These are phyloP conservation scores for Puccinellia tenuiflora DNA, from an alignment of 176 grass and related monocot species.

Conservation along the genomic window DNA sequence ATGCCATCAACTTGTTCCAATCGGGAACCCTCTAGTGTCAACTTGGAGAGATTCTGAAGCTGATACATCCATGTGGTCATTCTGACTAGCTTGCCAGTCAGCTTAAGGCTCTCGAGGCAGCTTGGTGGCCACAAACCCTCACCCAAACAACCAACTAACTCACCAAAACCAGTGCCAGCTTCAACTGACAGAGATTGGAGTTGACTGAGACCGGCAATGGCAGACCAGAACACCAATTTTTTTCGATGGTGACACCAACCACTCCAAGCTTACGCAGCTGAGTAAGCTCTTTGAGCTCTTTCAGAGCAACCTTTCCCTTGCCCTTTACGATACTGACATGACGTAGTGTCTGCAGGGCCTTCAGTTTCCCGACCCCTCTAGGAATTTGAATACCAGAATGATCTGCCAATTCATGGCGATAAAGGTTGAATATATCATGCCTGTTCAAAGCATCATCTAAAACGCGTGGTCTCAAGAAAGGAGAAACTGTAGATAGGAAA, in stretches of 20 bases:
- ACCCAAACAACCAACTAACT: background rate
- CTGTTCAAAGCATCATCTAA: no score
- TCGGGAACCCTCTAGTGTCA: fast-evolving
- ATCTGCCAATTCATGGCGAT: no score
- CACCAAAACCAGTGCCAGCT: no score
- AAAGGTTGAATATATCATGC: no score
- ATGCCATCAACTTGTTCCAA: background rate
- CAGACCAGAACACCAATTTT: background rate
- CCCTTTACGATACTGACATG: background rate
- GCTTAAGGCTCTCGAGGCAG: background rate
- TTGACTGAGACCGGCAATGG: background rate
- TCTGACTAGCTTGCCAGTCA: background rate
- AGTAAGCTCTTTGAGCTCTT: background rate
- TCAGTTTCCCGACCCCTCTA: no score
- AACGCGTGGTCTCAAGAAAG: no score
- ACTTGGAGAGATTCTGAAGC: background rate
- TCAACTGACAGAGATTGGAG: background rate
- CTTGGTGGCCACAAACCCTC: background rate
- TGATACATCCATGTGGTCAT: background rate
- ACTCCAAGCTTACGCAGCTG: background rate
- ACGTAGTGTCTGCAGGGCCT: background rate
- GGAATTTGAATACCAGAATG: no score
- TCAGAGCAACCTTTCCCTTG: background rate
- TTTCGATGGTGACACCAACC: background rate
- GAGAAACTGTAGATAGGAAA: no score